phyloP scores from a whole-genome alignment of 1,139 yeast genomes.

The Citeromyces siamensis region DNA sequence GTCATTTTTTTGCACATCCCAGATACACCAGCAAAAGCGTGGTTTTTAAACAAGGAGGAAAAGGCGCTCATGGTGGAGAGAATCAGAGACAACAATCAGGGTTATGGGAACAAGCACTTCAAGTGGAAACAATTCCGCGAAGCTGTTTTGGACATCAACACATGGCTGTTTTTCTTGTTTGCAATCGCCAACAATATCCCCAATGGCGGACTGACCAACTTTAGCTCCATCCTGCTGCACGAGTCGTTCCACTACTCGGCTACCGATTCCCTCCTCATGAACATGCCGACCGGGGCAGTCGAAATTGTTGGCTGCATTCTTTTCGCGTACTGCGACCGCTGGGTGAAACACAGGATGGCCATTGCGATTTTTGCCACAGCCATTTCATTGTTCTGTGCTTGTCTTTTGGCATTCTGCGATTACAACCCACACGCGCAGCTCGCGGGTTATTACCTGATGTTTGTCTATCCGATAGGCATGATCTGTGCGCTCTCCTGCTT shows the following conservation, averaged over 20 bases:
- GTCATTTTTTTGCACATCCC: conserved; percentile 32
- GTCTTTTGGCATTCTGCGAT: conserved; percentile 31
- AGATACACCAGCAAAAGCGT: conserved; percentile 33
- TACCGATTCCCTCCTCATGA: conserved; percentile 20
- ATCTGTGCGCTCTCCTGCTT: conserved; percentile 20
- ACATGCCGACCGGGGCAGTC: conserved; percentile 24
- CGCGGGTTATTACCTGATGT: conserved; percentile 25
- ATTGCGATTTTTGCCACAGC: conserved; percentile 27
- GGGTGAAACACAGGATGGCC: conserved; percentile 21
- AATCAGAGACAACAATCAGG: conserved; percentile 22
- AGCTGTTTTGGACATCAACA: conserved; percentile 17
- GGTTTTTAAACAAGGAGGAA: conserved; percentile 24
- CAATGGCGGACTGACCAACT: conserved; percentile 23
- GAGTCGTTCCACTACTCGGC: conserved; percentile 19
- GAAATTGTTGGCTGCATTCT: conserved; percentile 21
- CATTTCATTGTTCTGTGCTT: conserved; percentile 22
- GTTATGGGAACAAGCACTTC: conserved; percentile 26
- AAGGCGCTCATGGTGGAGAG: conserved; percentile 21
- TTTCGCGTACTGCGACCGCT: conserved; percentile 15
- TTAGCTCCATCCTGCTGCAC: conserved; percentile 24
- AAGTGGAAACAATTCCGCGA: conserved; percentile 20
- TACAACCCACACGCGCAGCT: conserved; percentile 18
- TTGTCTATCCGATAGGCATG: conserved; percentile 25
- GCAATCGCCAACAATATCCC: conserved; percentile 23
- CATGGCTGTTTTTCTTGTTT: conserved; percentile 18